Evolutionary conservation across 805 yeast genomes (phyloP).

Genomic region (Wickerhamiella shivajii): DNA sequence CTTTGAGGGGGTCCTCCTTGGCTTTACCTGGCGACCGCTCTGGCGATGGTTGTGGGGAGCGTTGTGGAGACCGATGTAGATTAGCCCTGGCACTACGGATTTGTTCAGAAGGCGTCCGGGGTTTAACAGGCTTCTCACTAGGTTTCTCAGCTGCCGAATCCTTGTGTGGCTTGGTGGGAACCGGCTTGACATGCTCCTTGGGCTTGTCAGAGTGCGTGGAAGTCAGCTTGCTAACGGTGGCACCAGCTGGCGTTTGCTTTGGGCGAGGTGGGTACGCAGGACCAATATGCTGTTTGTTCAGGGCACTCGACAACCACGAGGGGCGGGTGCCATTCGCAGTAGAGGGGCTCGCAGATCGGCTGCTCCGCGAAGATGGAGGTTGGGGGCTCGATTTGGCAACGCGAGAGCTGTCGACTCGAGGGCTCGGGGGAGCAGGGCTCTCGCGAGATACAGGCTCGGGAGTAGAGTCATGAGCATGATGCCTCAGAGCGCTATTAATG

Average conservation of each 20-base stretch:
- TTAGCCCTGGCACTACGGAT: not conserved
- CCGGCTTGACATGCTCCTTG: not conserved
- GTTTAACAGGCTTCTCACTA: no score
- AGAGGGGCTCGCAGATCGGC: no score
- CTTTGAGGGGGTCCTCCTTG: slow-evolving; percentile 2
- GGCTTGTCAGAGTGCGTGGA: not conserved
- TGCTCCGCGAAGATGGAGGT: slow-evolving; percentile 3
- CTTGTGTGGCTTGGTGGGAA: not conserved
- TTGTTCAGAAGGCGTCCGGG: not conserved
- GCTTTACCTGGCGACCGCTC: not conserved
- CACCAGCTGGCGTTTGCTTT: slow-evolving; percentile 4
- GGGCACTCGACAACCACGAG: not conserved
- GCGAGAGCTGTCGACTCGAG: not conserved
- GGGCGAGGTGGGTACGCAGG: not conserved
- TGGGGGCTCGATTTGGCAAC: not conserved
- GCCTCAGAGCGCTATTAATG: no score
- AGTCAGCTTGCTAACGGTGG: not conserved
- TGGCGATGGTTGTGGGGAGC: not conserved
- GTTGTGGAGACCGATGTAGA: not conserved
- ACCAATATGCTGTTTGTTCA: not conserved
- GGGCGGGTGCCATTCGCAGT: not conserved
- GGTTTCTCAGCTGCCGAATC: no score
- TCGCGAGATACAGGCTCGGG: slow-evolving; percentile 1
- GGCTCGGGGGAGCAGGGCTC: not conserved
- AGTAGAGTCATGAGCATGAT: no score